These are phyloP conservation scores for Dovyalis caffra DNA, from an alignment of 345 rosid species.

Conservation along the genomic window DNA sequence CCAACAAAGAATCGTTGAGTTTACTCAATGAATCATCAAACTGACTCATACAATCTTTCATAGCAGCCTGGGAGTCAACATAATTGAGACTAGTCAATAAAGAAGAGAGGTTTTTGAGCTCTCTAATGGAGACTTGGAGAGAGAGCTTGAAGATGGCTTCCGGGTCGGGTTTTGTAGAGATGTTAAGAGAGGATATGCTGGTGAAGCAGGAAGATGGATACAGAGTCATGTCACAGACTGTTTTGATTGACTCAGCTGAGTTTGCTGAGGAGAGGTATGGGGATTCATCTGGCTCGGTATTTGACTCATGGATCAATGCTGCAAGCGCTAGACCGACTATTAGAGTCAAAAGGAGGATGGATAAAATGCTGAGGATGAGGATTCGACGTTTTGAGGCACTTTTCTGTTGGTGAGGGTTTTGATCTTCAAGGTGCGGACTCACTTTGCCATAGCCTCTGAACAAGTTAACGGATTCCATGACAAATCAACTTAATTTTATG, in stretches of 20 bases:
- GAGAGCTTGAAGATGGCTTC: conserved; percentile 60
- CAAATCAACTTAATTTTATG: neutral
- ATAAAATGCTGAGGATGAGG: conserved; percentile 36
- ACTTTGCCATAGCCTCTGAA: conserved; percentile 75
- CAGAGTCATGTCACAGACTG: conserved; percentile 57
- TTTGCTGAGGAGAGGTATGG: conserved; percentile 16
- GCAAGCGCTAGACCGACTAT: conserved; percentile 36
- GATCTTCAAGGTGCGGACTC: conserved; percentile 37
- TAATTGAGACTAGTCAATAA: conserved; percentile 36
- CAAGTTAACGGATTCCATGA: conserved; percentile 59
- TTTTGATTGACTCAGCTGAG: conserved; percentile 40
- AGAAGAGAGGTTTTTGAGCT: conserved; percentile 33
- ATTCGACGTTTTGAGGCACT: conserved; percentile 27
- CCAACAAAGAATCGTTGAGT: conserved; percentile 47
- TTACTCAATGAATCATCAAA: conserved; percentile 52
- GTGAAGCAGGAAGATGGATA: conserved; percentile 63
- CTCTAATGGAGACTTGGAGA: conserved; percentile 32
- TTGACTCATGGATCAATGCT: conserved; percentile 36
- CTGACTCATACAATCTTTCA: conserved; percentile 51
- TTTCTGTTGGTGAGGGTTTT: conserved; percentile 19
- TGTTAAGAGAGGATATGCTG: conserved; percentile 45
- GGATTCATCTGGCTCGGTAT: conserved; percentile 12
- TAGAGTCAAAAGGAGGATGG: conserved; percentile 44
- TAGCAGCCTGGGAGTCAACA: conserved; percentile 44
- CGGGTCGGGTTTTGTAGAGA: conserved; percentile 42